Evolutionary conservation across 225 moss, liverwort and hornwort genomes (phyloP), one percentile per base, ranked within the genome.

Genomic region (Sphagnum contortum): DNA sequence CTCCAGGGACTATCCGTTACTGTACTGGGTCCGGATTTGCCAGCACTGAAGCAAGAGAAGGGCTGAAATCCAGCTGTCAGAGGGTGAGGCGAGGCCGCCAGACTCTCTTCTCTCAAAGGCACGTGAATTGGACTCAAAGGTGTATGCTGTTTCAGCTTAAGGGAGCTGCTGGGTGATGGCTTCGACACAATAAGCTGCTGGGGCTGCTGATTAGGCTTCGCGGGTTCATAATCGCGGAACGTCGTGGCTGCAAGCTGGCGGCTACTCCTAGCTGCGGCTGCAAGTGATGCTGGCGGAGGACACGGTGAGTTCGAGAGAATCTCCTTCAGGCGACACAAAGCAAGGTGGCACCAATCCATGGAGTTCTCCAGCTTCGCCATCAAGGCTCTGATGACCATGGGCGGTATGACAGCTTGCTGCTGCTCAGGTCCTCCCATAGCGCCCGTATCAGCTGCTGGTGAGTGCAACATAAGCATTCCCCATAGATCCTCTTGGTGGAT

Each of bases 291-390:
- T 52, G 52, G 52, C 52, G 52, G 9, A 6, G 6, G 52, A 5
- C 52, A 6, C 6, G 9, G 52, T 5, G 52, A 52, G 6, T 59
- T 71, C 56, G 29, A 29, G 29, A 73, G 71, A 5, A 78, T 75
- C 62, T 82, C 78, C 13, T 65, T 72, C 48, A 82, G 72, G 8
- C 70, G 72, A 48, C 70, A 72, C 13, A 74, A 55, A 4, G 81
- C 81, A 3, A 82, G 75, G 49, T 72, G 72, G 55, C 70, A 73
- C 81, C 81, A 82, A 59, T 82, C 65, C 68, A 78, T 68, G 49
- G 81, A 78, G 55, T 78, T 75, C 47, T 75, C 78, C 46, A 78
- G 55, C 55, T 75, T 81, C 9, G 70, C 66, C 65, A 69, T 72
- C 60, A 81, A 58, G 12, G 67, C 70, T 13, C 67, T 61, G 47